These are phyloP conservation scores for Aureobasidium vineae DNA, from an alignment of 2,329 filamentous ascomycete genomes.

Conservation along the genomic window DNA sequence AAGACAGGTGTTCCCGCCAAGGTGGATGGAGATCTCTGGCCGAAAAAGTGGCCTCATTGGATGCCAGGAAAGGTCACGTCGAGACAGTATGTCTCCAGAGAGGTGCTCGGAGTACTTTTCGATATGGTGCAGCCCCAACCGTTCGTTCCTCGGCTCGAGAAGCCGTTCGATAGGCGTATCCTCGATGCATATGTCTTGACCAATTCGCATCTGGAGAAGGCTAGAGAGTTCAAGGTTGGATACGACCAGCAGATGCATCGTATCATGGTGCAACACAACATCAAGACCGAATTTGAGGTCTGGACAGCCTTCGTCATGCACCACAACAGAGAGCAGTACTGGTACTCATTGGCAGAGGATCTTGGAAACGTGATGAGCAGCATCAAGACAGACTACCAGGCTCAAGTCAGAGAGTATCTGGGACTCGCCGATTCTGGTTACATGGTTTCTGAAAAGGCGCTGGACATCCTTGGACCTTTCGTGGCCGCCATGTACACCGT, in stretches of 20 bases:
- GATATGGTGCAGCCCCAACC: slow-evolving; percentile 68
- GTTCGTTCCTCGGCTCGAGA: slow-evolving; percentile 70
- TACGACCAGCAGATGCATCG: slow-evolving; percentile 77
- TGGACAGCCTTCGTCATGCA: slow-evolving; percentile 82
- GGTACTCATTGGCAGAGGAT: slow-evolving; percentile 86
- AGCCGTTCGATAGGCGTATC: slow-evolving; percentile 73
- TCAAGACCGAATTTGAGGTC: slow-evolving; percentile 86
- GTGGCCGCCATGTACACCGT: slow-evolving; percentile 85
- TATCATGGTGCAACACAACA: slow-evolving; percentile 80
- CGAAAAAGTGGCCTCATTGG: slow-evolving; percentile 75
- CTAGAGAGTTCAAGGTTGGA: slow-evolving; percentile 65
- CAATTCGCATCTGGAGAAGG: slow-evolving; percentile 56
- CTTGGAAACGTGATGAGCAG: slow-evolving; percentile 66
- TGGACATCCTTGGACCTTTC: slow-evolving; percentile 64
- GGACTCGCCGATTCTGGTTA: slow-evolving; percentile 49
- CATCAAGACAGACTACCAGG: slow-evolving; percentile 68
- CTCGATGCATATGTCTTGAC: slow-evolving; percentile 58
- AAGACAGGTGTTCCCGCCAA: slow-evolving; percentile 80
- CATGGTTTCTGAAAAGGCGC: slow-evolving; percentile 41
- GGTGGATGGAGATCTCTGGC: slow-evolving; percentile 60
- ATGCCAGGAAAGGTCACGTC: slow-evolving; percentile 65
- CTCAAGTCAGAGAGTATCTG: slow-evolving; percentile 63
- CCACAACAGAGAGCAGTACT: slow-evolving; percentile 67
- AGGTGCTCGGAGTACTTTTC: slow-evolving; percentile 77
- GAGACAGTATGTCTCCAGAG: slow-evolving; percentile 63